Evolutionary conservation across 1,139 yeast species (phyloP), one percentile per base, ranked within the genome.

Genomic region (Hansenula lynferdii): DNA sequence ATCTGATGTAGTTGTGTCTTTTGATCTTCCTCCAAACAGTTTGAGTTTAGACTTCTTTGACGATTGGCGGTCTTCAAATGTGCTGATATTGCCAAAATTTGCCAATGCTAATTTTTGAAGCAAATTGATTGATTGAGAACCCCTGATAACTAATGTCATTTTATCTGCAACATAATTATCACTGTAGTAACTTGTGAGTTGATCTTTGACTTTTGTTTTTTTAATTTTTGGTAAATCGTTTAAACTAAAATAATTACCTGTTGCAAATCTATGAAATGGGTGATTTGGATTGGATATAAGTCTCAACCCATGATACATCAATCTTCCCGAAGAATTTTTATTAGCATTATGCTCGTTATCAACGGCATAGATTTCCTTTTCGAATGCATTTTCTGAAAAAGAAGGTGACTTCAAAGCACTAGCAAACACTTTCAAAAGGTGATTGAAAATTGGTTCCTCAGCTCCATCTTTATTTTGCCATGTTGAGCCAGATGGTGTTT

Each of bases 211-310:
- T 50, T 77, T 73, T 7, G 69, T 31, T 16, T 74, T 75, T 28
- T 66, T 53, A 18, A 58, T 43, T 6, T 61, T 52, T 0, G 85
- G 83, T 3, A 67, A 63, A 17, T 67, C 76, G 35, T 75, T 75
- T 39, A 84, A 63, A 0, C 90, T 80, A 19, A 61, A 50, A 42
- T 69, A 71, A 53, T 81, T 81, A 16, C 94, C 94, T 0, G 94
- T 84, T 12, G 87, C 77, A 52, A 84, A 84, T 22, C 84, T 78
- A 50, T 73, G 70, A 56, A 75, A 82, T 1, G 89, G 89, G 56
- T 83, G 81, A 0, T 49, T 27, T 2, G 55, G 37, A 38, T 63
- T 62, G 3, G 83, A 65, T 15, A 81, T 49, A 9, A 77, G 45
- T 39, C 79, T 67, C n/a, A 74, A 52, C 0, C 79, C 83, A 47